These are phyloP conservation scores for Myriosclerotinia duriaeana DNA, from an alignment of 2,329 filamentous ascomycete genomes.

Conservation along the genomic window DNA sequence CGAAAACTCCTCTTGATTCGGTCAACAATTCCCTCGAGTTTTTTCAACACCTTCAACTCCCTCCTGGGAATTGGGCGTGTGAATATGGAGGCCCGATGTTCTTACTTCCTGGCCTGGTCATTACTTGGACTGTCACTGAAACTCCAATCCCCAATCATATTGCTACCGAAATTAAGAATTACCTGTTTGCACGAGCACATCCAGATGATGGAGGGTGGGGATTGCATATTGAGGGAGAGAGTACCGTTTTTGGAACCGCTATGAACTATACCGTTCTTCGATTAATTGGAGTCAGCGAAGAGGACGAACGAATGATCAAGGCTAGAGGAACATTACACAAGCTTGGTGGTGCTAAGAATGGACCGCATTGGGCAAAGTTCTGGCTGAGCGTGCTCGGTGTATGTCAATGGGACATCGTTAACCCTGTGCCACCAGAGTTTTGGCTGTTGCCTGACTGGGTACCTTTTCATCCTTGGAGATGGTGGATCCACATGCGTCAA, in stretches of 20 bases:
- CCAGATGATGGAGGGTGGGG: slow-evolving; percentile 96
- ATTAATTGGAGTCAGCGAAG: slow-evolving; percentile 77
- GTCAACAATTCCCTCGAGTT: slow-evolving; percentile 82
- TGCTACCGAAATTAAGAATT: slow-evolving; percentile 86
- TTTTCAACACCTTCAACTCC: slow-evolving; percentile 85
- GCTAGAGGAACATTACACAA: slow-evolving; percentile 80
- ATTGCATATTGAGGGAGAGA: slow-evolving; percentile 90
- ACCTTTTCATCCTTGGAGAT: slow-evolving; percentile 85
- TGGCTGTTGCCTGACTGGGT: slow-evolving; percentile 93
- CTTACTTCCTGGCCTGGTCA: slow-evolving; percentile 78
- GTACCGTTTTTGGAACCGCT: slow-evolving; percentile 83
- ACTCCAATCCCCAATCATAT: slow-evolving; percentile 80
- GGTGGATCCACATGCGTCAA: slow-evolving; percentile 98
- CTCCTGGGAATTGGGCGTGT: slow-evolving; percentile 91
- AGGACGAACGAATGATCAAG: slow-evolving; percentile 82
- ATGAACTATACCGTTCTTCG: slow-evolving; percentile 85
- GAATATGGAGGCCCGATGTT: slow-evolving; percentile 99
- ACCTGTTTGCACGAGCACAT: slow-evolving; percentile 76
- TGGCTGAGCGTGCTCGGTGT: slow-evolving; percentile 86
- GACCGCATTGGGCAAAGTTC: slow-evolving; percentile 96
- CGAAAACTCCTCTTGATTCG: slow-evolving; percentile 72
- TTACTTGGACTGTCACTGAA: slow-evolving; percentile 85
- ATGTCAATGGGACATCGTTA: slow-evolving; percentile 86
- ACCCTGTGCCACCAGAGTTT: slow-evolving; percentile 87
- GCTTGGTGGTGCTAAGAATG: slow-evolving; percentile 78